Percentiles rank a stretch among this genome's conserved stretches.
phyloP scores from a whole-genome alignment of 148 eudicot species.

The Chenopodium berlandieri region DNA sequence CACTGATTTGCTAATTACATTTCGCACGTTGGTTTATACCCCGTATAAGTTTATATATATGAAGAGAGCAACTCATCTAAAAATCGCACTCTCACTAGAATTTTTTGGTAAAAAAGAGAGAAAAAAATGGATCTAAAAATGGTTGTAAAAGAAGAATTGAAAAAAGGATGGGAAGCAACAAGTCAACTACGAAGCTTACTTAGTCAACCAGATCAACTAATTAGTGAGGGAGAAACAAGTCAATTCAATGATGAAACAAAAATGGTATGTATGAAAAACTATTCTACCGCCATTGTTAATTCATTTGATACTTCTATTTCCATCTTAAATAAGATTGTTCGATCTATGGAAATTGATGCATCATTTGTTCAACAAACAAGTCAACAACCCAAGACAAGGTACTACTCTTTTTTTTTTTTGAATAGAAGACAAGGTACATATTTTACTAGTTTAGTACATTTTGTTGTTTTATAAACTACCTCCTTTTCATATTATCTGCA shows the following conservation, averaged over 20 bases:
- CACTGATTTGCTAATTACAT: no score
- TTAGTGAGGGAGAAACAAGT: neutral
- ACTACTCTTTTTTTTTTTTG: neutral
- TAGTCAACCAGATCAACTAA: neutral
- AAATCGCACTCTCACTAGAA: no score
- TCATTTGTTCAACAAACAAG: neutral
- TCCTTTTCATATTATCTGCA: no score
- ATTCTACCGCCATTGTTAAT: neutral
- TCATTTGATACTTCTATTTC: neutral
- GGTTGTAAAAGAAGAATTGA: neutral
- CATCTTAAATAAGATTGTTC: neutral
- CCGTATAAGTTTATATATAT: no score
- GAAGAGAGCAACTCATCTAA: no score
- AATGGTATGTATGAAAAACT: neutral
- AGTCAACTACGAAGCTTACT: neutral
- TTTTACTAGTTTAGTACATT: neutral
- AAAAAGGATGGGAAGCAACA: neutral
- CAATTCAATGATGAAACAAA: neutral
- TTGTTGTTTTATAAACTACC: neutral
- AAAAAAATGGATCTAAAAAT: neutral
- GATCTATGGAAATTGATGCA: neutral
- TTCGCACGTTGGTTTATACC: no score
- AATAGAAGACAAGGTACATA: neutral
- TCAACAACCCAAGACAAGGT: neutral
- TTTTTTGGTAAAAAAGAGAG: neutral